A percentile compares a stretch with the other conserved stretches of the same genome.
phyloP scores from a whole-genome alignment of 371 early-diverging fungal genomes.

The Apophysomyces trapeziformis region DNA sequence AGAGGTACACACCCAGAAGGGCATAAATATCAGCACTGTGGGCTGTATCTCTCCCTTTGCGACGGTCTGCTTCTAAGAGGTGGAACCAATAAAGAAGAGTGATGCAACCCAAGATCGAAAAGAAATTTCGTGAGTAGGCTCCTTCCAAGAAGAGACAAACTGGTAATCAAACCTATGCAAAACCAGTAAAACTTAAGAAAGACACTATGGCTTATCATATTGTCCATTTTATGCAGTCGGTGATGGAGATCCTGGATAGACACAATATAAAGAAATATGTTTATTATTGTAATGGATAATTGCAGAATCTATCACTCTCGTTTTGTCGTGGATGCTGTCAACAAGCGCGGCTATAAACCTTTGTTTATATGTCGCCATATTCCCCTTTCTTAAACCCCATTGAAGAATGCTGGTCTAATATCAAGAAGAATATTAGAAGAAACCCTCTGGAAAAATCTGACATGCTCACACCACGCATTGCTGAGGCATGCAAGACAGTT shows the following conservation, averaged over 20 bases:
- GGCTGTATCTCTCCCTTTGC: not conserved
- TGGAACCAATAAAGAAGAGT: too few species aligned
- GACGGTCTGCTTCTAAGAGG: not conserved
- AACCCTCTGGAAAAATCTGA: not conserved
- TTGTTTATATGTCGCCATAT: not conserved
- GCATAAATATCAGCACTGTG: not conserved
- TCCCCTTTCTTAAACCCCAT: not conserved
- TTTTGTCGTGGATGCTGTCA: not conserved
- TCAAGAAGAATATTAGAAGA: not conserved
- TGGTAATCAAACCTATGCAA: too few species aligned
- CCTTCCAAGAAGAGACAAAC: too few species aligned
- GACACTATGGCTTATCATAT: not conserved
- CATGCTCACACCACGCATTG: not conserved
- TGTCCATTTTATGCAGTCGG: not conserved
- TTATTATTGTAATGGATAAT: not conserved
- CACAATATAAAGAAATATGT: not conserved
- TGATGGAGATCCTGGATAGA: not conserved
- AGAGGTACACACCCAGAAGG: not conserved
- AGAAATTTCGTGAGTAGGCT: too few species aligned
- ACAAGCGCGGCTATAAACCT: not conserved
- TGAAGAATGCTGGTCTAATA: not conserved
- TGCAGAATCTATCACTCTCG: not conserved
- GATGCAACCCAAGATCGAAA: too few species aligned
- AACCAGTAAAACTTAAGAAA: too few species aligned
- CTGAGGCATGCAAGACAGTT: not conserved